Percentiles rank a stretch among this genome's conserved stretches.
phyloP scores from a whole-genome alignment of 306 rosid genomes.

The Quercus gilva region DNA sequence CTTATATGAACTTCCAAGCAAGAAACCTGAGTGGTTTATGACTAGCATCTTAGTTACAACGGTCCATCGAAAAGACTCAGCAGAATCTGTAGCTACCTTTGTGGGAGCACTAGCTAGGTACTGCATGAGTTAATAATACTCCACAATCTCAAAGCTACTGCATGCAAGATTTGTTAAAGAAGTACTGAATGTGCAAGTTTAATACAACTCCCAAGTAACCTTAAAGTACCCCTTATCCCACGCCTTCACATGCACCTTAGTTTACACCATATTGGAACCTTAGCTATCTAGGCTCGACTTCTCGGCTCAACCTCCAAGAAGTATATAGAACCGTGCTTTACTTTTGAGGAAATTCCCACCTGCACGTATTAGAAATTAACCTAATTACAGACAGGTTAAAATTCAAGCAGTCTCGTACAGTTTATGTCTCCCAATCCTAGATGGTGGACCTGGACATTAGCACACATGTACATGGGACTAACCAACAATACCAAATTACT shows the following conservation, averaged over 20 bases:
- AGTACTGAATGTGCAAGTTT: not conserved
- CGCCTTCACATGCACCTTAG: not conserved
- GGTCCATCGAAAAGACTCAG: not conserved
- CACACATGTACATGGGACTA: not conserved
- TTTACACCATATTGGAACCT: not conserved
- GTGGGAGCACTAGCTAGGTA: not conserved
- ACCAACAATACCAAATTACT: too few relatives aligned
- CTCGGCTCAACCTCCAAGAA: not conserved
- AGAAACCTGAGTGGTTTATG: too few relatives aligned
- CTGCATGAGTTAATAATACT: not conserved
- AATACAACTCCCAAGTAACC: not conserved
- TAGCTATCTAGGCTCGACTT: not conserved
- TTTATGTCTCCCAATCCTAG: not conserved
- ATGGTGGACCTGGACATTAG: not conserved
- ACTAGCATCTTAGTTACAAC: not conserved
- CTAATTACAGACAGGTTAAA: not conserved
- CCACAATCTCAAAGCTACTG: not conserved
- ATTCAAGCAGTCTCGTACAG: not conserved
- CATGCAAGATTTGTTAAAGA: not conserved
- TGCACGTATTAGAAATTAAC: not conserved
- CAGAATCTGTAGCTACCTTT: not conserved
- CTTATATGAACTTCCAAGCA: not conserved
- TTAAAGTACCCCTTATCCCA: not conserved
- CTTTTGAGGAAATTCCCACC: not conserved
- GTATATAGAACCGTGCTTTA: not conserved